Base-by-base conservation (phyloP, 2,329 filamentous ascomycete species). In the Paecilomyces dactylethromorphus region DNA sequence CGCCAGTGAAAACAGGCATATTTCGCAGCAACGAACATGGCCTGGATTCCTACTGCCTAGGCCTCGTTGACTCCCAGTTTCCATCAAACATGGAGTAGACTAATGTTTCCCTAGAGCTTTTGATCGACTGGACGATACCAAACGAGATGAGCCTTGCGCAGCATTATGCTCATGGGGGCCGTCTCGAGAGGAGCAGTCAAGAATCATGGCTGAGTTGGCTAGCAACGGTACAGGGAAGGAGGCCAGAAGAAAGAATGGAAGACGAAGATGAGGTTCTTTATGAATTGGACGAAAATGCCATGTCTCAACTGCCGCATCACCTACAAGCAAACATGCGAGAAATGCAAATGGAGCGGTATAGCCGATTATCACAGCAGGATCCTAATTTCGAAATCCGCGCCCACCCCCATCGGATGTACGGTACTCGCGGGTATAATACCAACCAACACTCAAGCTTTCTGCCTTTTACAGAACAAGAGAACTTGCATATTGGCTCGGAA, bases 221-320 rank as follows among this genome's bases (percentile, higher is more conserved):
- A n/a, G 39, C n/a, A 7, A n/a, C 15, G n/a, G 10, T 6, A 2
- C 39, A 45, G 39, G 18, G 4, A 1, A 45, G n/a, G 11, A n/a
- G n/a, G 21, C 51, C 32, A 26, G 54, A 57, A 33, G 57, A 58
- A 22, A 33, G 35, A 33, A 63, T 60, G 35, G 59, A 61, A 18
- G 61, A 66, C 35, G 70, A 69, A 60, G 66, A 68, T 55, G 69
- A 72, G 54, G 68, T 71, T 3, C 53, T 70, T 24, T 66, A 62
- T 53, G 60, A 65, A 3, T 63, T 71, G 2, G 67, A 72, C 55
- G 63, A 65, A 60, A 55, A 55, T n/a, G 67, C 69, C 18, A 59
- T 71, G 54, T 59, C 63, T 13, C 53, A 62, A 29, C 65, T 72
- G n/a, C 67, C 68, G 18, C 52, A 51, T 18, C 64, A 58, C 21